phyloP scores from a whole-genome alignment of 805 yeast species.

The Wickerhamiella cacticola region DNA sequence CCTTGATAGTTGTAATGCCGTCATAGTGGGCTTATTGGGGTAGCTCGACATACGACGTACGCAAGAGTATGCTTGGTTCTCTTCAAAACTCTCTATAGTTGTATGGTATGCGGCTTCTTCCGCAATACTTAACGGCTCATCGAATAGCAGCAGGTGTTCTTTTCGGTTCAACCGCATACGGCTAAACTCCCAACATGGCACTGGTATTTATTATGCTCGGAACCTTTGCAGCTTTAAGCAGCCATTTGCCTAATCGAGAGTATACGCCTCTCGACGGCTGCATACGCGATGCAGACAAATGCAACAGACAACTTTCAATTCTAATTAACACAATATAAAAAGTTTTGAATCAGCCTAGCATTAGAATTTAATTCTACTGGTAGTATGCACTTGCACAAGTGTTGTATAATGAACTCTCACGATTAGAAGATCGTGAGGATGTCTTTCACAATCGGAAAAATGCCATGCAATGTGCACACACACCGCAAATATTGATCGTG shows the following conservation, averaged over 20 bases:
- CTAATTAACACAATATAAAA: neutral
- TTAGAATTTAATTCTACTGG: no score
- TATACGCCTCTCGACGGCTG: neutral
- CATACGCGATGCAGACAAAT: neutral
- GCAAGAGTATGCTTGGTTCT: constrained; percentile 5
- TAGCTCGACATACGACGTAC: neutral
- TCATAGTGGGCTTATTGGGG: constrained; percentile 4
- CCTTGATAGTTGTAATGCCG: constrained; percentile 5
- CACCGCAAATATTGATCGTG: no score
- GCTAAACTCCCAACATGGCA: neutral
- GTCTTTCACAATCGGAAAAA: no score
- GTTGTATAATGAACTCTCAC: no score
- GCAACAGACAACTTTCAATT: neutral
- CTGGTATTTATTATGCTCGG: neutral
- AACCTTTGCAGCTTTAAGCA: neutral
- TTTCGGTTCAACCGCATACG: constrained; percentile 6
- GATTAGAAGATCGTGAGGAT: no score
- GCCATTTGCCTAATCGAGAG: neutral
- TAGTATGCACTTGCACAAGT: no score
- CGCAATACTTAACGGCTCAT: constrained; percentile 8
- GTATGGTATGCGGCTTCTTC: constrained; percentile 8
- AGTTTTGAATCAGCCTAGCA: neutral
- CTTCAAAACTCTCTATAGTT: neutral
- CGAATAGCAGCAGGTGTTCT: neutral
- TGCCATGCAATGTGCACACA: no score